Base-by-base conservation (phyloP, 2,329 filamentous ascomycete genomes). In the Trichophyton benhamiae region DNA sequence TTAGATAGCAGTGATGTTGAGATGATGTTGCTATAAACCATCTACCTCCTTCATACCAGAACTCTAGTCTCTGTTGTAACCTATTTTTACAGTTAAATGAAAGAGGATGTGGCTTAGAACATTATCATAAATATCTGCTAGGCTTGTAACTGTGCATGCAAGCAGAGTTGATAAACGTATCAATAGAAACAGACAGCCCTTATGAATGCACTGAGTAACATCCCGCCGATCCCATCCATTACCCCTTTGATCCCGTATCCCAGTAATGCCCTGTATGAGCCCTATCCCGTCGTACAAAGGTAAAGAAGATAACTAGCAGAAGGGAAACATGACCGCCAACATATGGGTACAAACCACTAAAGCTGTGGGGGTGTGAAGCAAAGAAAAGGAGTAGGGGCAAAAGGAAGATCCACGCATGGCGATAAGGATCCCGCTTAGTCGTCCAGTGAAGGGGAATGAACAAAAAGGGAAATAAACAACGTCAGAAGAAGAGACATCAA, bases 291-390 rank as follows among this genome's bases (percentile, higher is more conserved):
- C 13, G 30, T 27, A 22, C 46, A 27, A 15, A 52, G 46, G 46
- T 25, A 22, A 27, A 27, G 8, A 22, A 52, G 11, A 55, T 36
- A 36, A 55, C 20, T 15, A 55, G 27, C 5, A 55, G 1, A 55
- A 36, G 27, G 17, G 33, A 55, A 36, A 55, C 52, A 30, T 55
- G 52, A 36, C 30, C 6, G 33, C 27, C 27, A 55, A 15, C 13
- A 55, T 55, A 55, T 38, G 30, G 27, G 15, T 55, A 55, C 27
- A 55, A 55, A 44, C 46, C 44, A 58, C 57, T 17, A 41, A 49
- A 49, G 27, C 22, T 3, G 36, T n/a, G 7, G 17, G 5, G 11
- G n/a, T 2, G 33, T 8, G n/a, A 33, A 20, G 27, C 52, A 38
- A 20, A 33, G 27, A 55, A 36, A 53, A 30, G 17, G n/a, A 33